Base-by-base conservation (phyloP, 345 rosid genomes). In the Camelina neglecta region DNA sequence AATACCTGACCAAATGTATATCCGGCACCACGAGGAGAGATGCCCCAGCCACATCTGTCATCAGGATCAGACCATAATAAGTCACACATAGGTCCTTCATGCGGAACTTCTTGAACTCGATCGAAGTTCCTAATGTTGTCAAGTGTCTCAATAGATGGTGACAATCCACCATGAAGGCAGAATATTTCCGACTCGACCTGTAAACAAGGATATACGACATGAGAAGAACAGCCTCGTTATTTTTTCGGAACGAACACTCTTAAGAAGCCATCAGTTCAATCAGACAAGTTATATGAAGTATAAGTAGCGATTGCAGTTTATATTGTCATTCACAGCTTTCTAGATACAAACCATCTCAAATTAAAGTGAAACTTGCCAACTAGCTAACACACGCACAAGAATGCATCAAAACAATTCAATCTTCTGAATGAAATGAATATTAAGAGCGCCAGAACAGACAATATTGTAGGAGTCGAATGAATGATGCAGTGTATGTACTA, bases 51-150 rank as follows among this genome's bases (percentile, higher is more conserved):
- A 77, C 97, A 92, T 41, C 99, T 83, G 72, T 95, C 97, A 76
- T 95, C 99, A 16, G 97, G 99, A 76, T 95, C 97, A 82, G 97
- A 92, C 97, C 99, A 95, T 76, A 95, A 84, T 42, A 95, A 89
- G 82, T 95, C 99, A 83, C 99, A 95, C 99, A 95, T 95, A 38
- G 99, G 97, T 36, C 99, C 99, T 84, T 95, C 97, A 53, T 92
- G 96, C 9, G 97, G 99, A 75, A 95, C 97, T 84, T 92, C 99
- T 84, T 95, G 97, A 76, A 92, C 93, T 29, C 99, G 88, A 55
- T 95, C 99, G 79, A 95, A 92, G 73, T 89, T 92, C 68, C 99
- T 86, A 48, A 95, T 86, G 76, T 91, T 90, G 75, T 95, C 99
- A 57, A 95, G 93, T 60, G 97, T 95, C 84, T 95, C 99, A 53